Evolutionary conservation across 2,329 filamentous ascomycete genomes (phyloP), one percentile per base, ranked within the genome.

Genomic region (Cytospora mali): DNA sequence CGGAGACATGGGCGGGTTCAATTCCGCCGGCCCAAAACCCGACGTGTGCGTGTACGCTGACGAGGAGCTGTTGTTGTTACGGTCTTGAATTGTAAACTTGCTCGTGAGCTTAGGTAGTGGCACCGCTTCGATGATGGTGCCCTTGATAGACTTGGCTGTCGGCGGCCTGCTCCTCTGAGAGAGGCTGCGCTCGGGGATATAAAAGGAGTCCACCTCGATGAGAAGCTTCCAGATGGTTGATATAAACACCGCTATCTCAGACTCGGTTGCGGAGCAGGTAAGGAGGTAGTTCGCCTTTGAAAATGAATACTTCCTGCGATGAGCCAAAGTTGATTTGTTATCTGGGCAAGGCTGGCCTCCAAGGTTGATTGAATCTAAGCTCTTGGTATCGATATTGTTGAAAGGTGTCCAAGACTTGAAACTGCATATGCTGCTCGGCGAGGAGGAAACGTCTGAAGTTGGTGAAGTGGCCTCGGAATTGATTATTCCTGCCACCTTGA

Each of bases 401-500:
- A 23, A 62, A 25, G 50, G 48, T 1, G 33, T 42, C 18, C 29
- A 6, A 33, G 61, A n/a, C 16, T n/a, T 21, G 16, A 50, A 54
- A 31, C 39, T 54, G n/a, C 48, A 18, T 10, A 14, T 60, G 28
- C 57, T 53, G 33, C 35, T 33, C n/a, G 27, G 39, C 2, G 48
- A 14, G 11, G 54, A 61, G 52, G 49, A 42, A 39, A 59, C n/a
- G 18, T 21, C 49, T n/a, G 48, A 35, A 27, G 9, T 21, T 6
- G 55, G 23, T 55, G 48, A 28, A 23, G 66, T 62, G 64, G 73
- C 75, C 18, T 76, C 75, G 11, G 80, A 71, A 63, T 82, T 76
- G 11, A 88, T 71, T 39, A 88, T 80, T 13, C 84, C 84, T 3
- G 83, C 84, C 6, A 88, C 78, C 69, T 84, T 87, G 73, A 88